Base-by-base conservation (phyloP, 176 grass and related monocot genomes). In the Oryza meridionalis region DNA sequence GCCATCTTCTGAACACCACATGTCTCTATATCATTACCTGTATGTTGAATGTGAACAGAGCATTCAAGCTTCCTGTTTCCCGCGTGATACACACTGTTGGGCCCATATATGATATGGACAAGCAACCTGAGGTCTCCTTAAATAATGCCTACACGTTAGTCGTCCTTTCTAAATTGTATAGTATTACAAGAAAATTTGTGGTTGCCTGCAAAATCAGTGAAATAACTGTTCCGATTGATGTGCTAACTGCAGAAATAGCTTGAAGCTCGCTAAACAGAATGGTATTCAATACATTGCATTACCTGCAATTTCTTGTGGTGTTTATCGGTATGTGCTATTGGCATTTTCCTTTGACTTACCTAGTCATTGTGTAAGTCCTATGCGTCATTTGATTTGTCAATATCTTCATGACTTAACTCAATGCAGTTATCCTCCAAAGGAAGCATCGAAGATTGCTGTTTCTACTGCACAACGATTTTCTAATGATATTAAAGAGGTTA, bases 31-130 rank as follows among this genome's bases (percentile, higher is more conserved):
- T 14, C 65, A 69, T 80, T 65, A 50, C 32, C 72, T 68, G 7
- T 40, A 73, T 62, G 73, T 85, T 63, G n/a, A 65, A 77, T 69
- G 61, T 50, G 70, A 77, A 35, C 81, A 99, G 96, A 84, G 91
- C 91, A 90, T 96, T 99, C 73, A 80, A 65, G 65, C 89, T 99
- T 79, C 96, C 89, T 29, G 89, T 92, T 2, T 89, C 96, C 46
- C 77, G 59, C 86, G 89, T 98, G 40, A 90, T 99, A 78, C 96
- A 99, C 84, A 96, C 96, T 87, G 91, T 94, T 86, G 96, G 93
- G 9, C 93, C 96, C 25, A 90, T 94, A 86, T 96, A 96, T 83
- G 83, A 96, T 65, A 81, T 53, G 58, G 91, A 94, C 70, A 76
- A 65, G 70, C 70, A 92, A 51, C 91, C 93, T 82, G 91, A 95